These are phyloP conservation scores for Mallotus japonicus DNA, from an alignment of 441 rosid genomes.

Conservation along the genomic window DNA sequence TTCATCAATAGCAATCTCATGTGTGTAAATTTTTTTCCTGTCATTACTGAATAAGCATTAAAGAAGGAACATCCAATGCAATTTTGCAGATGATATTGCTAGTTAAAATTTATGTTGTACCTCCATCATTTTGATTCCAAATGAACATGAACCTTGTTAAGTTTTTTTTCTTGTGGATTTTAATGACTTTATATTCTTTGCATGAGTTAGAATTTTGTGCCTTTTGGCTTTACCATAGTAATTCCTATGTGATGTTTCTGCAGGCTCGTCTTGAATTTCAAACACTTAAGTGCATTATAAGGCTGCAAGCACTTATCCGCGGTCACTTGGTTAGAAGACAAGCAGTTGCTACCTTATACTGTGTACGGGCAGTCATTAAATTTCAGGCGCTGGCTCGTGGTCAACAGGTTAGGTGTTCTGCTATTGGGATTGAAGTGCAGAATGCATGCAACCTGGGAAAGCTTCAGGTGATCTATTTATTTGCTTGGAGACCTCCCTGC, in stretches of 20 bases:
- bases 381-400: slow-evolving; percentile 82
- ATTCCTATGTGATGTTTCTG: slow-evolving; percentile 23
- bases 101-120: not conserved
- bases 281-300: slow-evolving; percentile 58
- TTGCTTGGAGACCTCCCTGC: not conserved
- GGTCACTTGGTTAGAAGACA: slow-evolving; percentile 85
- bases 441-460: slow-evolving; percentile 32
- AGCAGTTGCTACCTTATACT: slow-evolving; percentile 75
- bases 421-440: slow-evolving; percentile 37
- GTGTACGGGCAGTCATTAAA: slow-evolving; percentile 70
- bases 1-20: not conserved
- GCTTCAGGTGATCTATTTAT: slow-evolving; percentile 33
- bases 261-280: slow-evolving; percentile 61
- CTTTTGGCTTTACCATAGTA: slow-evolving; percentile 8
- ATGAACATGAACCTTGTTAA: not conserved
- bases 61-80: not conserved
- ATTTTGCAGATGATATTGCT: not conserved
- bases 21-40: not conserved
- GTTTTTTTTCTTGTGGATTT: not conserved
- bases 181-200: slow-evolving; percentile 4
- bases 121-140: not conserved
- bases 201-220: not conserved
- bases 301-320: slow-evolving; percentile 85
- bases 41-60: not conserved
- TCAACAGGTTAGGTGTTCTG: slow-evolving; percentile 47